Percentiles rank a stretch among this genome's conserved stretches.
Evolutionary conservation across 257 asterid genomes (phyloP).

Genomic region (Solanum ossicruentum): DNA sequence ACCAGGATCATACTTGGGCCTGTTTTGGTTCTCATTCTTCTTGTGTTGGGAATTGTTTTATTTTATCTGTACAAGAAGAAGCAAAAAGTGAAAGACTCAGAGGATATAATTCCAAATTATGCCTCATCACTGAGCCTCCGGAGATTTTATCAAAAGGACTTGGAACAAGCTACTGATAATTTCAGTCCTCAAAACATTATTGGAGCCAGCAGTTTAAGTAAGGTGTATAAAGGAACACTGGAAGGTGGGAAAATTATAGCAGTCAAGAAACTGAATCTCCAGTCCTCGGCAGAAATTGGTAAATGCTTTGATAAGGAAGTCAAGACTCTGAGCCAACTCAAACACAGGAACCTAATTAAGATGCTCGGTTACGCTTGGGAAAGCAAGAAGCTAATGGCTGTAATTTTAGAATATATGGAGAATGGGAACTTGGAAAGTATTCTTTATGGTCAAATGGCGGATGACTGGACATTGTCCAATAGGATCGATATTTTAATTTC

Average conservation of each 20-base stretch:
- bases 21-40: constrained; percentile 13
- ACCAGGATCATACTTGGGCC: constrained; percentile 21
- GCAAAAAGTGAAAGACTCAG: not conserved
- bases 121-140: constrained; percentile 20
- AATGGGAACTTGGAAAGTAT: constrained; percentile 57
- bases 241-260: constrained; percentile 38
- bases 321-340: constrained; percentile 42
- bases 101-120: constrained; percentile 6
- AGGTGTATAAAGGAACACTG: constrained; percentile 53
- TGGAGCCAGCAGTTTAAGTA: constrained; percentile 64
- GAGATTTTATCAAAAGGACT: constrained; percentile 38
- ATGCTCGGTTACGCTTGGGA: constrained; percentile 84
- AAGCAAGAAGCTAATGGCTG: constrained; percentile 48
- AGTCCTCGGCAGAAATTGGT: constrained; percentile 43
- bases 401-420: constrained; percentile 72
- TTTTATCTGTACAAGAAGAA: constrained; percentile 4
- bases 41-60: constrained; percentile 5
- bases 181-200: constrained; percentile 48
- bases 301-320: constrained; percentile 60
- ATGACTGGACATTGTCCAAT: constrained; percentile 26
- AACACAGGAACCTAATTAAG: constrained; percentile 68
- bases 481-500: constrained; percentile 48
- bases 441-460: constrained; percentile 17
- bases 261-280: constrained; percentile 53
- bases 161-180: constrained; percentile 42